Conservation (phyloP, 192 early-diverging fungal genomes). For the Rhizoclosmatium globosum region DNA sequence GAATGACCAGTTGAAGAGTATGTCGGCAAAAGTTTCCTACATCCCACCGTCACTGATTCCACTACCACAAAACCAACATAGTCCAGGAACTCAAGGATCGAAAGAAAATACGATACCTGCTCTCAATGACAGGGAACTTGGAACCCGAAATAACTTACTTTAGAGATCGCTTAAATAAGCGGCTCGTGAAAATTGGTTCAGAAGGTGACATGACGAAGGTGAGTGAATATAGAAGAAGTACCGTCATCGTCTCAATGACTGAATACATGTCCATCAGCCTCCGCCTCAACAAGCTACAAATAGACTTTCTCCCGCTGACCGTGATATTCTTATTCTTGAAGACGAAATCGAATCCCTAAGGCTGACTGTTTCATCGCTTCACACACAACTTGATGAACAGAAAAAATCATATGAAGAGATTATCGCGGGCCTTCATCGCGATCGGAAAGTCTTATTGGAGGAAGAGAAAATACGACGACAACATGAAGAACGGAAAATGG, state of each 20-base stretch:
- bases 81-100: constrained; percentile 69
- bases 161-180: constrained; percentile 52
- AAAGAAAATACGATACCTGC: constrained; percentile 67
- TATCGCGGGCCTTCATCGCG: constrained; percentile 50
- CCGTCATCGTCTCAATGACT: constrained; percentile 13
- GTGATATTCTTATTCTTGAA: constrained; percentile 53
- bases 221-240: background rate
- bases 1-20: constrained; percentile 64
- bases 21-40: background rate
- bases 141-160: constrained; percentile 64
- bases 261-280: background rate
- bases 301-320: constrained; percentile 20
- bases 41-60: background rate
- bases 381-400: constrained; percentile 63
- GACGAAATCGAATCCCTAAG: constrained; percentile 55
- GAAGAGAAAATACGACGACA: constrained; percentile 55
- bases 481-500: constrained; percentile 53
- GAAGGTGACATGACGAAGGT: background rate
- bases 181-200: constrained; percentile 47
- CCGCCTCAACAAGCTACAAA: constrained; percentile 11
- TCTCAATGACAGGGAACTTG: constrained; percentile 40
- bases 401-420: constrained; percentile 53
- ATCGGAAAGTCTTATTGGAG: constrained; percentile 50
- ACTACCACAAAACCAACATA: constrained; percentile 36
- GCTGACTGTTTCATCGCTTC: constrained; percentile 54